Evolutionary conservation across 2,329 filamentous ascomycete genomes (phyloP).

Genomic region (Epicoccum nigrum): DNA sequence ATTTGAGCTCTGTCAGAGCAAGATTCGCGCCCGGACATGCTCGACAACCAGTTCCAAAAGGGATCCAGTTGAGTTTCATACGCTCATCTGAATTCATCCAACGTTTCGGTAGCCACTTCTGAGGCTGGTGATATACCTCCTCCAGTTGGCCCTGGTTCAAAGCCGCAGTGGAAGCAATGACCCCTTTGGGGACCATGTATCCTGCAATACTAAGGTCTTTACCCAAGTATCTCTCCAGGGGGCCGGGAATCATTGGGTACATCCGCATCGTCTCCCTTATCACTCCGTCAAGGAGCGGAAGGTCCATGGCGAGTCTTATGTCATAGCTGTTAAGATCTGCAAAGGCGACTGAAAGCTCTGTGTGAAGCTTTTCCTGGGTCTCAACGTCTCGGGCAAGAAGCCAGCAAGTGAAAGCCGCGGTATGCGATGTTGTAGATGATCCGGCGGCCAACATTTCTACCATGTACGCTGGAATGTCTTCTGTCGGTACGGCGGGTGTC

Average conservation of each 20-base stretch:
- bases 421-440: conserved; percentile 12
- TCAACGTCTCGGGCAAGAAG: conserved; percentile 1
- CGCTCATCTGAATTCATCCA: conserved; percentile 4
- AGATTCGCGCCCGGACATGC: conserved; percentile 8
- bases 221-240: conserved; percentile 12
- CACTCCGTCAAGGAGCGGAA: conserved; percentile 7
- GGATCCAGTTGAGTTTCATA: conserved; percentile 11
- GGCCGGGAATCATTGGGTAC: conserved; percentile 12
- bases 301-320: conserved; percentile 5
- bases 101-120: conserved; percentile 1
- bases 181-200: conserved; percentile 3
- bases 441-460: conserved; percentile 13
- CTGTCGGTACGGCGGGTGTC: conserved; percentile 4
- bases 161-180: conserved; percentile 6
- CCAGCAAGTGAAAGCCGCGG: conserved; percentile 11
- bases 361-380: background rate
- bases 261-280: conserved; percentile 13
- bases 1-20: conserved; percentile 8
- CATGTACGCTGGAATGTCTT: conserved; percentile 12
- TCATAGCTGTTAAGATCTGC: background rate
- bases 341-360: background rate
- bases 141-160: conserved; percentile 3
- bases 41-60: conserved; percentile 6
- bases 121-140: conserved; percentile 1
- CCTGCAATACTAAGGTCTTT: conserved; percentile 6